Percentiles rank a stretch among this genome's conserved stretches.
Conservation (phyloP, 306 rosid species). For the Mimosa pudica region DNA sequence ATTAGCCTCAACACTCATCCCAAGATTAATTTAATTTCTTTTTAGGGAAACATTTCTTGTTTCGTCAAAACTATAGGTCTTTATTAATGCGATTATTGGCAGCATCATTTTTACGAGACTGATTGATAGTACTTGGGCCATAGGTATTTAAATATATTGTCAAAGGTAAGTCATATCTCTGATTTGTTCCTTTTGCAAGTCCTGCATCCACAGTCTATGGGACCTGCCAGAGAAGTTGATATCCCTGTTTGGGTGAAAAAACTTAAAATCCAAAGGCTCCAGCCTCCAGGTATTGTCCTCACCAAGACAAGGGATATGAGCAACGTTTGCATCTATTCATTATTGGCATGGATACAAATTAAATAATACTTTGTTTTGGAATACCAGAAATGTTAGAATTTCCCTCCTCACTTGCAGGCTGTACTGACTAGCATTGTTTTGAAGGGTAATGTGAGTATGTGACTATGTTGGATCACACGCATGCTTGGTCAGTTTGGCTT, state of each 20-base stretch:
- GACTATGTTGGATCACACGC: constrained; percentile 96
- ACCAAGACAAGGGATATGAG: constrained; percentile 86
- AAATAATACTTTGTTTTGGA: neutral
- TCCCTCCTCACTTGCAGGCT: constrained; percentile 58
- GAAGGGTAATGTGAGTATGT: constrained; percentile 63
- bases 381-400: constrained; percentile 25
- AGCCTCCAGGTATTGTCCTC: constrained; percentile 86
- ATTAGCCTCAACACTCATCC: neutral
- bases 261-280: constrained; percentile 80
- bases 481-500: constrained; percentile 97
- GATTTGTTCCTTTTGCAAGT: constrained; percentile 69
- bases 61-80: neutral
- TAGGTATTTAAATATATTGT: constrained; percentile 20
- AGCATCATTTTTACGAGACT: neutral
- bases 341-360: constrained; percentile 26
- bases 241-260: constrained; percentile 97
- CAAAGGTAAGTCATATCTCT: neutral
- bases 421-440: constrained; percentile 89
- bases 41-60: neutral
- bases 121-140: constrained; percentile 4
- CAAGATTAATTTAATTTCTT: neutral
- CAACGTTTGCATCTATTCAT: constrained; percentile 60
- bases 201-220: constrained; percentile 96
- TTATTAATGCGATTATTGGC: neutral
- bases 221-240: constrained; percentile 97